phyloP scores from a whole-genome alignment of 805 yeast species.

The Komagataella populi region DNA sequence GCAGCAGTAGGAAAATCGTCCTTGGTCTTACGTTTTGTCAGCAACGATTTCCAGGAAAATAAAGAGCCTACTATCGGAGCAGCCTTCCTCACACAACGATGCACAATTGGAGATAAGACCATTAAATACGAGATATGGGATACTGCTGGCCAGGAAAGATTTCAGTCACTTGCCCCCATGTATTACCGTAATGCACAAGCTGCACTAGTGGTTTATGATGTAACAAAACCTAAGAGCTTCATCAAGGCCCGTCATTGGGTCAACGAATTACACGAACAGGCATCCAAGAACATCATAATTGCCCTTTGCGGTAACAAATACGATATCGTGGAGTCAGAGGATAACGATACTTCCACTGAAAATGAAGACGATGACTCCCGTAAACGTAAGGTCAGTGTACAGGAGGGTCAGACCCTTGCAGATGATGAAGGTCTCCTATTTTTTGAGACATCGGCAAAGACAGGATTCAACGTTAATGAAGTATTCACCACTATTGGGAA shows the following conservation, averaged over 20 bases:
- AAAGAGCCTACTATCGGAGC: conserved; percentile 98
- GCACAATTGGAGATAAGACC: conserved; percentile 72
- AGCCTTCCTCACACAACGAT: conserved; percentile 89
- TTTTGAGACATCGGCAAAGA: conserved; percentile 91
- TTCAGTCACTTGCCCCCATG: conserved; percentile 94
- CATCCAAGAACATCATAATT: conserved; percentile 79
- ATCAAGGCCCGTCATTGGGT: conserved; percentile 98
- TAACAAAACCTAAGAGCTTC: conserved; percentile 89
- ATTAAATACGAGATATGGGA: conserved; percentile 94
- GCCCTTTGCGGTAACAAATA: conserved; percentile 91
- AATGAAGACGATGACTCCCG: conserved; percentile 34
- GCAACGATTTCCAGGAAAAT: conserved; percentile 92
- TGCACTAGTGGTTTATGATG: conserved; percentile 89
- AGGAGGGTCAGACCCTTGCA: conserved; percentile 81
- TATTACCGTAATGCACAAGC: conserved; percentile 96
- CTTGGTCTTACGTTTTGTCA: conserved; percentile 80
- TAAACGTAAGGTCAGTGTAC: conserved; percentile 65
- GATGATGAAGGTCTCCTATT: conserved; percentile 84
- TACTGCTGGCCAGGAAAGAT: conserved; percentile 96
- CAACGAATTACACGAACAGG: conserved; percentile 89
- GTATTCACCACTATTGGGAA: conserved; percentile 85
- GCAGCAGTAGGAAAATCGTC: conserved; percentile 98
- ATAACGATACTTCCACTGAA: conserved; percentile 11
- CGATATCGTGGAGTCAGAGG: conserved; percentile 49
- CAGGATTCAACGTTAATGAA: conserved; percentile 78